Percentiles rank a stretch among this genome's conserved stretches.
These are phyloP conservation scores for Hyparrhenia diplandra DNA, from an alignment of 176 grass and related monocot species.

Conservation along the genomic window DNA sequence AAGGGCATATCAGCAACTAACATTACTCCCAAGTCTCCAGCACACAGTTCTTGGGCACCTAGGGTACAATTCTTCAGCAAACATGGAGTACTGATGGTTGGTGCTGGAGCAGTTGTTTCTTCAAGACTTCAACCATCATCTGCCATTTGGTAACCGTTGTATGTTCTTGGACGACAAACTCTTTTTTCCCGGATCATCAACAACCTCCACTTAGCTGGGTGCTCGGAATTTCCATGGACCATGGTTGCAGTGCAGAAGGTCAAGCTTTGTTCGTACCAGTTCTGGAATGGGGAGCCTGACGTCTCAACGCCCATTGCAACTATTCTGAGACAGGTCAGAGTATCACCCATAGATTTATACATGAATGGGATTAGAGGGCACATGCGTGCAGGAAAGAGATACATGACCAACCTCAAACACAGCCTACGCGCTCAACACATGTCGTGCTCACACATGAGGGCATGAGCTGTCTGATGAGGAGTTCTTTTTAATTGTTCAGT, in stretches of 20 bases:
- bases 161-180: neutral
- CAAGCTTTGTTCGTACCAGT: too few species aligned
- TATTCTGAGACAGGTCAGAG: constrained; percentile 29
- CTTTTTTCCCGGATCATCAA: neutral
- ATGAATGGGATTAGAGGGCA: constrained; percentile 26
- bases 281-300: too few species aligned
- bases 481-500: neutral
- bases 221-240: neutral
- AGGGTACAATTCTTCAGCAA: neutral
- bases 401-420: constrained; percentile 22
- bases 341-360: constrained; percentile 10
- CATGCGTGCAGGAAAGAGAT: constrained; percentile 51
- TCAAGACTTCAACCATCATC: neutral
- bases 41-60: neutral
- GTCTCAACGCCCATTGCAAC: constrained; percentile 1
- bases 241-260: too few species aligned
- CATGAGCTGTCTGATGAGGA: constrained; percentile 5
- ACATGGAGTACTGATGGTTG: neutral
- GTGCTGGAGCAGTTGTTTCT: neutral
- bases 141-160: constrained; percentile 20
- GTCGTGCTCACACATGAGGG: constrained; percentile 10
- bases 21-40: neutral
- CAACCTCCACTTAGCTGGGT: neutral
- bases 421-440: neutral
- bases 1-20: constrained; percentile 20